Evolutionary conservation across 1,139 yeast species (phyloP).

Genomic region (Pichia sp.): DNA sequence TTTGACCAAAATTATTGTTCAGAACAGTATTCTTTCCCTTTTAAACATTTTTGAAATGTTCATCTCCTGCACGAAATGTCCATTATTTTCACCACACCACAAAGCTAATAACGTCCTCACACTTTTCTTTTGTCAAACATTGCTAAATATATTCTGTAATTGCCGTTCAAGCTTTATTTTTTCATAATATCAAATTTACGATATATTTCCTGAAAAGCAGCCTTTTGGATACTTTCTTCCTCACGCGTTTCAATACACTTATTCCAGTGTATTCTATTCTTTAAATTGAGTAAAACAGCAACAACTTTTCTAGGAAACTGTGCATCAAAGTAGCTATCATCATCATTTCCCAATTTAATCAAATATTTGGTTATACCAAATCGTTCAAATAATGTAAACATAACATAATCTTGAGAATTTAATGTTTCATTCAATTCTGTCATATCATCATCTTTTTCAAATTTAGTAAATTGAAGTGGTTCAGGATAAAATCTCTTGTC

Average conservation of each 20-base stretch:
- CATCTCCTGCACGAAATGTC: too few species aligned
- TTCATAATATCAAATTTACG: slow-evolving; percentile 10
- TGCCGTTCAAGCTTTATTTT: too few species aligned
- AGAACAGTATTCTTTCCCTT: too few species aligned
- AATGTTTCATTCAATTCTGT: slow-evolving; percentile 27
- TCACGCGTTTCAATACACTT: slow-evolving; percentile 55
- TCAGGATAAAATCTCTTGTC: slow-evolving; percentile 40
- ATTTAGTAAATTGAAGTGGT: slow-evolving; percentile 41
- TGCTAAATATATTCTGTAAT: too few species aligned
- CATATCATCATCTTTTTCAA: slow-evolving; percentile 25
- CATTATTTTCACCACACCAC: too few species aligned
- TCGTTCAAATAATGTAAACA: slow-evolving; percentile 30
- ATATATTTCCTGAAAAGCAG: slow-evolving; percentile 20
- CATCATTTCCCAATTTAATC: slow-evolving; percentile 27
- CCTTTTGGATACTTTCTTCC: slow-evolving; percentile 51
- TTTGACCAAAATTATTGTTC: too few species aligned
- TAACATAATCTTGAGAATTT: slow-evolving; percentile 37
- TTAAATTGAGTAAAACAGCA: slow-evolving; percentile 52
- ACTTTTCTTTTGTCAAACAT: too few species aligned
- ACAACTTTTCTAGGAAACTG: slow-evolving; percentile 77
- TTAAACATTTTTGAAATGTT: too few species aligned
- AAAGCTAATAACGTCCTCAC: too few species aligned
- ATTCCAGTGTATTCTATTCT: slow-evolving; percentile 67
- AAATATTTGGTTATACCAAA: slow-evolving; percentile 19
- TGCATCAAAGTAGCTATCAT: slow-evolving; percentile 42